These are phyloP conservation scores for Cenchrus americanus DNA, from an alignment of 176 grass and related monocot genomes.

Conservation along the genomic window DNA sequence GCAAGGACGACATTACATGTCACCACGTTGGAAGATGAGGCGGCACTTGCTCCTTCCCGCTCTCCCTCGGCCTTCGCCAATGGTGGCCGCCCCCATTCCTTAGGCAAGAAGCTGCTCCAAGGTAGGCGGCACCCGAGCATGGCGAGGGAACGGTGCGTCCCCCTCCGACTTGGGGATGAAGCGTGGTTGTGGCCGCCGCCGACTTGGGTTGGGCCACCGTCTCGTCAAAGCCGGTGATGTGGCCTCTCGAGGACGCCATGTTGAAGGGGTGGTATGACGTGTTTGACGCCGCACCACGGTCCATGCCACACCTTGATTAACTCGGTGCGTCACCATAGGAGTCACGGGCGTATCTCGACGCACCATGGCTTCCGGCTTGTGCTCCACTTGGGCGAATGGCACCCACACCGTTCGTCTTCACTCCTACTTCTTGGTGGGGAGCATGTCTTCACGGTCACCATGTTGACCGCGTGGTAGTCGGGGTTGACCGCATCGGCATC, in stretches of 20 bases:
- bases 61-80: fast-evolving
- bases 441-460: not conserved
- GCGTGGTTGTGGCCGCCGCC: not conserved
- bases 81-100: not conserved
- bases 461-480: not conserved
- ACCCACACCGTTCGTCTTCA: not conserved
- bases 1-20: not conserved
- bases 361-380: not conserved
- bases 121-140: fast-evolving
- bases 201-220: not conserved
- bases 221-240: not conserved
- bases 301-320: fast-evolving
- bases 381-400: not conserved
- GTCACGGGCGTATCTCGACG: fast-evolving
- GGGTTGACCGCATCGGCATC: not conserved
- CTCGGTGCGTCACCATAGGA: not conserved
- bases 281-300: not conserved
- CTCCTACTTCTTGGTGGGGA: too few relatives aligned
- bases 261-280: too few relatives aligned
- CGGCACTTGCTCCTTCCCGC: not conserved
- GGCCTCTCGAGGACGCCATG: not conserved
- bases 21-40: not conserved
- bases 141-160: not conserved
- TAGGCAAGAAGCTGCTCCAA: not conserved
- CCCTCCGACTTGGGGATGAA: not conserved